Evolutionary conservation across 305 asterid species (phyloP).

Genomic region (Fraxinus velutina): DNA sequence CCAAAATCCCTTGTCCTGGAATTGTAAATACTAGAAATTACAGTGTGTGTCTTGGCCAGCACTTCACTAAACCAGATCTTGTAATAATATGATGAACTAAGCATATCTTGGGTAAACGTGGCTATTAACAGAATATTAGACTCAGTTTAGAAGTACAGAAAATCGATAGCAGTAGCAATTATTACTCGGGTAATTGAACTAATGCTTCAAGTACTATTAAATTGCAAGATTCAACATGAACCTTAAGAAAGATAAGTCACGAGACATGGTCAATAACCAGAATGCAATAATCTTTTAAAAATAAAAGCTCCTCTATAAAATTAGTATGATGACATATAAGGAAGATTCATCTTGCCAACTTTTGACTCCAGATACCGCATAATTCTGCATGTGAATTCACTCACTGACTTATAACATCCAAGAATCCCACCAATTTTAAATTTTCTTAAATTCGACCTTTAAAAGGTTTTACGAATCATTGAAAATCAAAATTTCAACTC

Average conservation of each 20-base stretch:
- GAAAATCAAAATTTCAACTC: slow-evolving; percentile 6
- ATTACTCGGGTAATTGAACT: neutral
- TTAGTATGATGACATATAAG: neutral
- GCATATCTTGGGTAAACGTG: neutral
- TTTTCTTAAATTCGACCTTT: neutral
- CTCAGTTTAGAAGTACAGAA: neutral
- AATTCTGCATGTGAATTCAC: neutral
- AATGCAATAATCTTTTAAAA: neutral
- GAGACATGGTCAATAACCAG: neutral
- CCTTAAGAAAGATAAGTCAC: neutral
- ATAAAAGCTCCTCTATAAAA: neutral
- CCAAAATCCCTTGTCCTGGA: slow-evolving; percentile 77
- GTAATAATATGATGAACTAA: neutral
- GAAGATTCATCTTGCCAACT: neutral
- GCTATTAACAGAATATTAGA: neutral
- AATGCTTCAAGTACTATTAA: neutral
- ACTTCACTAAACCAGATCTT: neutral
- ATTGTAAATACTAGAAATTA: slow-evolving; percentile 21
- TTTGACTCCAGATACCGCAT: neutral
- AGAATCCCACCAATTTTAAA: slow-evolving; percentile 4
- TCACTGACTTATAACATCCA: neutral
- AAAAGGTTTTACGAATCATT: neutral
- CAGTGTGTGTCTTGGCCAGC: neutral
- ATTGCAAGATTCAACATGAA: neutral
- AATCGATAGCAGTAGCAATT: slow-evolving; percentile 4